Conservation (phyloP, 768 basidiomycete genomes). For the Pleurotus tuoliensis region DNA sequence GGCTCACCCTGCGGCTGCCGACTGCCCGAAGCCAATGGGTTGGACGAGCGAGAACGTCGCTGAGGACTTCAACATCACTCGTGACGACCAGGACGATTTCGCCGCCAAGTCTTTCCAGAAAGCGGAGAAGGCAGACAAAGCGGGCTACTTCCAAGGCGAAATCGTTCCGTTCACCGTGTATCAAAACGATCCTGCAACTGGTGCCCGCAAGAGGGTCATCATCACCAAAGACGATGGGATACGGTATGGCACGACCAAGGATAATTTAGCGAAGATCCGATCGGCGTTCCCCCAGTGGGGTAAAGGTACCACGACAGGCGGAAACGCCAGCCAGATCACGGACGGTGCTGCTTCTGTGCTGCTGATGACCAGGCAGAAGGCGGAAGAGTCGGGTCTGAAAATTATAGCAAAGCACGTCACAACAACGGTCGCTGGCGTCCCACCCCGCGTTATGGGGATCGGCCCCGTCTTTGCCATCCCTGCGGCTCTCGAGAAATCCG, state of each 20-base stretch:
- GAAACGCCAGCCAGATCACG: slow-evolving; percentile 83
- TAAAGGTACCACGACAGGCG: slow-evolving; percentile 68
- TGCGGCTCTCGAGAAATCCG: slow-evolving; percentile 61
- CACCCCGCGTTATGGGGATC: slow-evolving; percentile 86
- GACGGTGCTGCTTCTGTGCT: slow-evolving; percentile 82
- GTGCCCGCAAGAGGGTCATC: slow-evolving; percentile 46
- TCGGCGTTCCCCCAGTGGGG: slow-evolving; percentile 85
- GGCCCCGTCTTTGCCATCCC: slow-evolving; percentile 86
- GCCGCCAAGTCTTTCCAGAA: slow-evolving; percentile 75
- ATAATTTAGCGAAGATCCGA: slow-evolving; percentile 57
- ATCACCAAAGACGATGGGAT: slow-evolving; percentile 77
- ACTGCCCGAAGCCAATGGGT: slow-evolving; percentile 74
- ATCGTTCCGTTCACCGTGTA: slow-evolving; percentile 75
- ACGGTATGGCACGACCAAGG: slow-evolving; percentile 67
- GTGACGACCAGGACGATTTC: slow-evolving; percentile 73
- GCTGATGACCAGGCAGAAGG: slow-evolving; percentile 77
- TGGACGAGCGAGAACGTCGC: slow-evolving; percentile 91
- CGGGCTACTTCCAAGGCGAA: slow-evolving; percentile 61
- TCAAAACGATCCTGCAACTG: slow-evolving; percentile 52
- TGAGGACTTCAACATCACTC: slow-evolving; percentile 62
- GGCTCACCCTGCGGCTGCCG: slow-evolving; percentile 49
- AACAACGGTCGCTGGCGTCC: slow-evolving; percentile 68
- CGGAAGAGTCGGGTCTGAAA: slow-evolving; percentile 66
- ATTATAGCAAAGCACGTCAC: slow-evolving; percentile 78
- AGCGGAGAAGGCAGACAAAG: slow-evolving; percentile 69